Conservation (phyloP, 2,329 filamentous ascomycete species). For the Berkeleyomyces basicola region DNA sequence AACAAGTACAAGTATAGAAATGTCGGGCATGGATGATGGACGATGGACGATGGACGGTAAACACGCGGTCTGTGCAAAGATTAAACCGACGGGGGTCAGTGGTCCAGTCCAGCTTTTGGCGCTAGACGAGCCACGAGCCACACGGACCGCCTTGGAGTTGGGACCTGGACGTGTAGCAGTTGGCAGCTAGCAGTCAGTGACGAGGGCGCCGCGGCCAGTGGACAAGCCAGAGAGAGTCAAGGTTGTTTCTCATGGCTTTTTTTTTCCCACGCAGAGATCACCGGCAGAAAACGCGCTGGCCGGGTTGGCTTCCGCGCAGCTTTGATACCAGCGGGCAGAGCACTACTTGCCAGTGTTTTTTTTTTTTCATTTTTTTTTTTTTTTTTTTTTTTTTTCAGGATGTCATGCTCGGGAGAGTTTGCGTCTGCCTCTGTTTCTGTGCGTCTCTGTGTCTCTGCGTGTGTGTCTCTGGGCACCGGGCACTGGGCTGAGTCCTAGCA, state of each 20-base stretch:
- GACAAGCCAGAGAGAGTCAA: neutral
- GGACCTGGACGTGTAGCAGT: neutral
- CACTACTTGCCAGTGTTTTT: neutral
- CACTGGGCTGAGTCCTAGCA: neutral
- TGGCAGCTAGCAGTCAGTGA: neutral
- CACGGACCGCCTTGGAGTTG: conserved; percentile 1
- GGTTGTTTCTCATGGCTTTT: neutral
- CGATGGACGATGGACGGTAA: neutral
- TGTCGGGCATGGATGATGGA: neutral
- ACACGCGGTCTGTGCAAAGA: neutral
- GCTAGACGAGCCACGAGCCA: conserved; percentile 1
- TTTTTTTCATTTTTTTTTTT: neutral
- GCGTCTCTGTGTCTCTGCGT: too few relatives aligned
- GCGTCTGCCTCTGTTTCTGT: neutral
- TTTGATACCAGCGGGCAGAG: too few relatives aligned
- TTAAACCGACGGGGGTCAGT: neutral
- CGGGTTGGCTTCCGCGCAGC: too few relatives aligned
- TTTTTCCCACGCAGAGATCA: neutral
- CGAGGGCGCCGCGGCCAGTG: neutral
- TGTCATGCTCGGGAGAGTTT: too few relatives aligned
- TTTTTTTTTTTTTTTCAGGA: neutral
- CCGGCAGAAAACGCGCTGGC: too few relatives aligned
- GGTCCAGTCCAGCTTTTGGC: neutral
- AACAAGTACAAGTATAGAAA: neutral
- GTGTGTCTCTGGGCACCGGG: too few relatives aligned